phyloP scores from a whole-genome alignment of 73 alveolate species.

The Paramecium pentaurelia region DNA sequence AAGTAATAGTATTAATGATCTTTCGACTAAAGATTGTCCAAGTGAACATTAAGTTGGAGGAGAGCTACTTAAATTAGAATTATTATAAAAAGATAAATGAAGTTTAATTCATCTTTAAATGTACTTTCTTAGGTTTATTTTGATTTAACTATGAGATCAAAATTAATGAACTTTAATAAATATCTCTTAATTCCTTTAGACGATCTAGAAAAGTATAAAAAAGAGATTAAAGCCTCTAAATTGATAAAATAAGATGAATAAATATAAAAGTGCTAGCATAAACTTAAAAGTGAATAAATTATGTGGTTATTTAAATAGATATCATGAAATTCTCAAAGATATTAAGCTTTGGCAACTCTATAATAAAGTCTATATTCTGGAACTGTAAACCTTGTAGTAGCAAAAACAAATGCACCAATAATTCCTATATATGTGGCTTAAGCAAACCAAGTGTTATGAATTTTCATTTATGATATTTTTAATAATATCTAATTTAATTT shows the following conservation, averaged over 20 bases:
- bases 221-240: neutral
- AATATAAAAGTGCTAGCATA: neutral
- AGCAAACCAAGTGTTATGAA: slow-evolving; percentile 40
- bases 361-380: slow-evolving; percentile 30
- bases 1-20: no score
- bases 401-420: slow-evolving; percentile 18
- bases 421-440: neutral
- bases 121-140: slow-evolving; percentile 43
- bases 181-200: slow-evolving; percentile 41
- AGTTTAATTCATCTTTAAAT: no score
- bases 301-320: neutral
- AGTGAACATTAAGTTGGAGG: neutral
- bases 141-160: slow-evolving; percentile 40
- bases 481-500: slow-evolving; percentile 3
- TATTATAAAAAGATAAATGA: neutral
- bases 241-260: slow-evolving; percentile 34
- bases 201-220: slow-evolving; percentile 19
- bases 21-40: slow-evolving; percentile 35
- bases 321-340: neutral
- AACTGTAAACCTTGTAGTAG: slow-evolving; percentile 27
- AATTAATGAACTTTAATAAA: slow-evolving; percentile 22
- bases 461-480: neutral
- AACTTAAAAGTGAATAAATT: neutral
- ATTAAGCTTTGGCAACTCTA: slow-evolving; percentile 12
- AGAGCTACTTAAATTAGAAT: slow-evolving; percentile 40